phyloP scores from a whole-genome alignment of 169 alveolate species.

The Perkinsus marinus region DNA sequence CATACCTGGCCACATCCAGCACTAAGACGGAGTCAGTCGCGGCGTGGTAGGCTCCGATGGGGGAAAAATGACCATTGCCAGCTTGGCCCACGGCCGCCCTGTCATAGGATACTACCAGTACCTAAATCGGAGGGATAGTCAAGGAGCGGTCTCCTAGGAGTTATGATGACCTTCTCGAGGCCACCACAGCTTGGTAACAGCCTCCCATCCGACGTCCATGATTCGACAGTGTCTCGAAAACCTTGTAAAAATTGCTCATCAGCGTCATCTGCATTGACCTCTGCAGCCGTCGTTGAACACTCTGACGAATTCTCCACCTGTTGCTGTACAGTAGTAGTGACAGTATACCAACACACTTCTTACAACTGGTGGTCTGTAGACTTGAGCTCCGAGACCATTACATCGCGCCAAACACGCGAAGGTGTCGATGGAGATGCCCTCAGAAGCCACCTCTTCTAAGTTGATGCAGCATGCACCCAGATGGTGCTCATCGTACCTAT shows the following conservation, averaged over 20 bases:
- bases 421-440: constrained; percentile 6
- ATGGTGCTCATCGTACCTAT: neutral
- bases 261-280: neutral
- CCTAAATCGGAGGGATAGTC: neutral
- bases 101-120: constrained; percentile 8
- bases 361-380: neutral
- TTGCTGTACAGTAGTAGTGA: neutral
- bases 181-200: neutral
- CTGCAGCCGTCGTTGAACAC: neutral
- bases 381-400: neutral
- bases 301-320: neutral
- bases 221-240: neutral
- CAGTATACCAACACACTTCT: neutral
- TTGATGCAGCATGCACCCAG: constrained; percentile 19
- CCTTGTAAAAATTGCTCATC: neutral
- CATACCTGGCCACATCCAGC: constrained; percentile 26
- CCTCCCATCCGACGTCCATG: neutral
- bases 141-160: neutral
- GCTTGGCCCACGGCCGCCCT: constrained; percentile 18
- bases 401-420: neutral
- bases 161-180: neutral
- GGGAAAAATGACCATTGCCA: constrained; percentile 47
- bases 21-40: constrained; percentile 13
- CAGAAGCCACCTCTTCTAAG: constrained; percentile 27
- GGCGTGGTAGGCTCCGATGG: constrained; percentile 35